These are phyloP conservation scores for Hanseniaspora taiwanica DNA, from an alignment of 805 yeast genomes.

Conservation along the genomic window DNA sequence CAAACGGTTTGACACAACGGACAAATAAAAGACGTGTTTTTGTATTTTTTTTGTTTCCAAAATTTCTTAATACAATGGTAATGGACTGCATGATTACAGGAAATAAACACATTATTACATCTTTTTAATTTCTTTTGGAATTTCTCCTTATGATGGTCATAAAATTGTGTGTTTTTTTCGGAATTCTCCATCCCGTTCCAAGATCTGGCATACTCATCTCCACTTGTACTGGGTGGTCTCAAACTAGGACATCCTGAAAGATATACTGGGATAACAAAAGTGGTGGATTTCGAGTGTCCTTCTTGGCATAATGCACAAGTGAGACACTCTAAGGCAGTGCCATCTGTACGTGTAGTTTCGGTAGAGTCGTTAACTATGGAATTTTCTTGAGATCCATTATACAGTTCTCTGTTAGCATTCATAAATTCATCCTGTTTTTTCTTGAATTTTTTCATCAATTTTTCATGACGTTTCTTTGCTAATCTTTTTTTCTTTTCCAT, in stretches of 20 bases:
- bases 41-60: slow-evolving; percentile 44
- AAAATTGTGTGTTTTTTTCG: slow-evolving; percentile 8
- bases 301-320: slow-evolving; percentile 53
- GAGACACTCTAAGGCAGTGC: slow-evolving; percentile 15
- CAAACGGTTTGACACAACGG: slow-evolving; percentile 79
- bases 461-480: slow-evolving; percentile 52
- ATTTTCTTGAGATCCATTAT: slow-evolving; percentile 29
- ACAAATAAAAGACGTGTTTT: slow-evolving; percentile 65
- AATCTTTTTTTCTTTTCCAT: slow-evolving; percentile 39
- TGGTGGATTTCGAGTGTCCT: slow-evolving; percentile 29
- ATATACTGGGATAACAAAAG: slow-evolving; percentile 48
- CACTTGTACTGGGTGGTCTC: slow-evolving; percentile 23
- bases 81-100: slow-evolving; percentile 95
- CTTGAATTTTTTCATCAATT: slow-evolving; percentile 47
- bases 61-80: slow-evolving; percentile 59
- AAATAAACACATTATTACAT: slow-evolving; percentile 36
- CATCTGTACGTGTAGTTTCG: not conserved
- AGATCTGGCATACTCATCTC: slow-evolving; percentile 13
- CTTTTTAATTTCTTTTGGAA: not conserved
- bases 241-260: slow-evolving; percentile 33
- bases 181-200: slow-evolving; percentile 12
- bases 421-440: slow-evolving; percentile 68
- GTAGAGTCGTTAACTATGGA: slow-evolving; percentile 1
- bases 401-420: slow-evolving; percentile 32
- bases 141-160: slow-evolving; percentile 6